Evolutionary conservation across 805 yeast species (phyloP), one percentile per base, ranked within the genome.

Genomic region (Candida awuae): DNA sequence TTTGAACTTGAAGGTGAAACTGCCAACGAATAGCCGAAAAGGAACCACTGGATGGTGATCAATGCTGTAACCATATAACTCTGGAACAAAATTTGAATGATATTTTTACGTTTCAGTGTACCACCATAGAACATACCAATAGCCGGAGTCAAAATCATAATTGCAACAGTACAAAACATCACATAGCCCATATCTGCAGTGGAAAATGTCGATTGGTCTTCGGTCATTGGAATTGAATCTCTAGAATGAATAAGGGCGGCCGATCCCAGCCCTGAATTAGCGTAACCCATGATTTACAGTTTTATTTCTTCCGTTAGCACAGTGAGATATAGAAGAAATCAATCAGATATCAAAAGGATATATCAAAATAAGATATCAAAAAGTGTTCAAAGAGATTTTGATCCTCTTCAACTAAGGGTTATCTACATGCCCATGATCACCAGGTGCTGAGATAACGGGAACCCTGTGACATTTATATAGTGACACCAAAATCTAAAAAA

Each of bases 171-270:
- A 45, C 70, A 67, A 42, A 68, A 60, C 56, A 68, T 46, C 9
- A 71, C 63, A 40, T 69, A 72, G 7, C 65, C 75, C 73, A 72
- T 70, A 48, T 72, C 77, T 8, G 68, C 64, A 1, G 68, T 43
- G 9, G 35, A 38, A 32, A 38, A 59, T 4, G 66, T 56, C 9
- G 65, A 55, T 1, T 66, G 58, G 37, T 67, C 70, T 16, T 63
- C 67, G 4, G 51, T 53, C 27, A 59, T 42, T 4, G 58, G 55
- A 2, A 47, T 44, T 3, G 53, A 39, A 37, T 53, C 59, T 14
- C 59, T 48, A 9, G 42, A 40, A 28, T 42, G 38, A 2, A 56
- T 19, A 17, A 54, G 49, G 32, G 44, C 47, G 5, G 60, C 61
- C 0, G 61, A 55, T 2, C 57, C 62, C 8, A 57, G 40, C 9